phyloP scores from a whole-genome alignment of 768 basidiomycete genomes.

The Kwoniella europaea region DNA sequence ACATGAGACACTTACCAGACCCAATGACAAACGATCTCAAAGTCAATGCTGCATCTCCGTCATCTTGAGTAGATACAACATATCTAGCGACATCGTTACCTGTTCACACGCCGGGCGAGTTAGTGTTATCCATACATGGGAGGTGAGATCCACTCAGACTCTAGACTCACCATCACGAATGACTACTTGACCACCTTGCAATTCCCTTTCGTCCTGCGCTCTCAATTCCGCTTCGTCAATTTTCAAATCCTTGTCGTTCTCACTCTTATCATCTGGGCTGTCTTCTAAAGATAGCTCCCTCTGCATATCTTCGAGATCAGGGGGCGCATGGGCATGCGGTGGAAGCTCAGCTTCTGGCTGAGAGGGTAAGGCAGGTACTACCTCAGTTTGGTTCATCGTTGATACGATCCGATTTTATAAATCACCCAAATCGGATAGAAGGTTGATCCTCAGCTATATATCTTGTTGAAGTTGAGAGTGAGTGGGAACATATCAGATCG shows the following conservation, averaged over 20 bases:
- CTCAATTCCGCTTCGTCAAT: neutral
- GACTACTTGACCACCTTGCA: neutral
- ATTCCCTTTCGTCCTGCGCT: neutral
- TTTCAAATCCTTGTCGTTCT: neutral
- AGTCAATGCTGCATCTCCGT: conserved; percentile 9
- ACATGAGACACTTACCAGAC: neutral
- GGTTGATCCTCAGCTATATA: neutral
- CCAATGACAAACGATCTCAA: conserved; percentile 4
- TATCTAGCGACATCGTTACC: conserved; percentile 7
- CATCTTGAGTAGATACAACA: conserved; percentile 1
- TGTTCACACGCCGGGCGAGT: neutral
- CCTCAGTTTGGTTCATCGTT: neutral
- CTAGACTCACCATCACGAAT: neutral
- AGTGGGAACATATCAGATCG: neutral
- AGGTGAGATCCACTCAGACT: neutral
- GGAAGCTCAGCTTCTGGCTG: neutral
- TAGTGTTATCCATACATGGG: neutral
- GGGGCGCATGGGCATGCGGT: neutral
- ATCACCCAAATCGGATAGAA: too few relatives aligned
- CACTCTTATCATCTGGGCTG: neutral
- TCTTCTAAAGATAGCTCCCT: neutral
- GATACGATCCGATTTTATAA: neutral
- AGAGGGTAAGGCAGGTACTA: neutral
- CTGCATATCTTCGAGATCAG: neutral
- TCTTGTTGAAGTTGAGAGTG: neutral